Evolutionary conservation across 78 protist genomes (phyloP).

Genomic region (Tieghemostelium lacteum): DNA sequence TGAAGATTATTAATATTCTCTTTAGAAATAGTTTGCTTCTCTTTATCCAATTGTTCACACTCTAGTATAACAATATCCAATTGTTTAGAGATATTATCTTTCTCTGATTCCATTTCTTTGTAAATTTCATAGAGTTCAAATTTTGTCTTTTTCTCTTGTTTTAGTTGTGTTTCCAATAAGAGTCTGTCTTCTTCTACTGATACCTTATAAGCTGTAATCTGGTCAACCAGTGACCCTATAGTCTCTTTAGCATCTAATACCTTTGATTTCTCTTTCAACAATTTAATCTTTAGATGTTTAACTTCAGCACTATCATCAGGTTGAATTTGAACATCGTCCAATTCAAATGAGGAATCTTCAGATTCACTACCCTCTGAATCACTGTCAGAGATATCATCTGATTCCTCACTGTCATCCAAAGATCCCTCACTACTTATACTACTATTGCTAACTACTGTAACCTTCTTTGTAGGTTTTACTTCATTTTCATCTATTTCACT

Average conservation of each 20-base stretch:
- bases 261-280: conserved; percentile 48
- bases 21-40: conserved; percentile 63
- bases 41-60: conserved; percentile 64
- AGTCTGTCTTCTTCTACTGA: conserved; percentile 63
- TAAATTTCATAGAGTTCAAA: conserved; percentile 61
- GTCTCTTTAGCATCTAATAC: conserved; percentile 68
- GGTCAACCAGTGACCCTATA: conserved; percentile 30
- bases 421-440: background rate
- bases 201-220: conserved; percentile 53
- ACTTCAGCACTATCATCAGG: conserved; percentile 46
- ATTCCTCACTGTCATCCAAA: conserved; percentile 21
- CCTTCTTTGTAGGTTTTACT: no score
- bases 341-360: conserved; percentile 28
- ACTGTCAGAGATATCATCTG: background rate
- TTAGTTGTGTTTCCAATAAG: conserved; percentile 12
- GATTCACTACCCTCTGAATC: background rate
- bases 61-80: conserved; percentile 46
- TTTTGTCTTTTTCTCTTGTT: conserved; percentile 70
- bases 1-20: conserved; percentile 66
- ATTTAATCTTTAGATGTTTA: conserved; percentile 47
- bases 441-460: no score
- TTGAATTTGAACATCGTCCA: conserved; percentile 42
- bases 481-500: no score
- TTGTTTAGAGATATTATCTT: conserved; percentile 41
- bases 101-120: conserved; percentile 53